Conservation (phyloP, 2,329 filamentous ascomycete genomes). For the Fusarium pseudocircinatum region DNA sequence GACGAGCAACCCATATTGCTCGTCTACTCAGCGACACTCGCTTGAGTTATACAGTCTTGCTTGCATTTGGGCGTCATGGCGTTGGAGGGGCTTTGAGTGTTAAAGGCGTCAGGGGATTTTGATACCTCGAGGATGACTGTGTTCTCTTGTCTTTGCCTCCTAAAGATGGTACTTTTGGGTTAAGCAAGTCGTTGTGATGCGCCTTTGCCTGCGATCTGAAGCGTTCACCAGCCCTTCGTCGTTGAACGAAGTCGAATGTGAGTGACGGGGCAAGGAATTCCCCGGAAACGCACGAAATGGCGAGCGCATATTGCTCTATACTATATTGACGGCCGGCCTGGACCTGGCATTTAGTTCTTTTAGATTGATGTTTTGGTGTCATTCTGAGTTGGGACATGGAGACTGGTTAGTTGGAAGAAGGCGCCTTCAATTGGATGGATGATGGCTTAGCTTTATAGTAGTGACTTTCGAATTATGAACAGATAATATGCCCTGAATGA, state of each 20-base stretch:
- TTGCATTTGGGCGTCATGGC: conserved; percentile 39
- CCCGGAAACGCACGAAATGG: conserved; percentile 10
- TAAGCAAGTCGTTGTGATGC: background rate
- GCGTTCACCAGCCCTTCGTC: background rate
- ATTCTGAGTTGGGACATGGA: background rate
- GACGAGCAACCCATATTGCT: background rate
- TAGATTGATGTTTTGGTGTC: background rate
- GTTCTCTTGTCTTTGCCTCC: conserved; percentile 13
- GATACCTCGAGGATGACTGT: conserved; percentile 42
- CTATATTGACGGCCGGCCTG: background rate
- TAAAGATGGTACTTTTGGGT: conserved; percentile 1
- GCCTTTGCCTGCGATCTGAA: background rate
- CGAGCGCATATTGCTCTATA: background rate
- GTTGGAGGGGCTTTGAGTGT: conserved; percentile 46
- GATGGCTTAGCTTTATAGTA: background rate
- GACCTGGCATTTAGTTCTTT: background rate
- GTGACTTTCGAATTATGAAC: conserved; percentile 13
- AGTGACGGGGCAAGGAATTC: background rate
- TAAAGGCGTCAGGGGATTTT: conserved; percentile 45
- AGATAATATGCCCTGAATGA: conserved; percentile 17
- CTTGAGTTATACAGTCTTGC: background rate
- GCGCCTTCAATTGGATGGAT: conserved; percentile 23
- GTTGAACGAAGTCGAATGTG: background rate
- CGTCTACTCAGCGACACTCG: background rate
- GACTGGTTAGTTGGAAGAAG: background rate